Evolutionary conservation across 352 stramenopile genomes (phyloP), one percentile per base, ranked within the genome.

Genomic region (Lagenidium giganteum): DNA sequence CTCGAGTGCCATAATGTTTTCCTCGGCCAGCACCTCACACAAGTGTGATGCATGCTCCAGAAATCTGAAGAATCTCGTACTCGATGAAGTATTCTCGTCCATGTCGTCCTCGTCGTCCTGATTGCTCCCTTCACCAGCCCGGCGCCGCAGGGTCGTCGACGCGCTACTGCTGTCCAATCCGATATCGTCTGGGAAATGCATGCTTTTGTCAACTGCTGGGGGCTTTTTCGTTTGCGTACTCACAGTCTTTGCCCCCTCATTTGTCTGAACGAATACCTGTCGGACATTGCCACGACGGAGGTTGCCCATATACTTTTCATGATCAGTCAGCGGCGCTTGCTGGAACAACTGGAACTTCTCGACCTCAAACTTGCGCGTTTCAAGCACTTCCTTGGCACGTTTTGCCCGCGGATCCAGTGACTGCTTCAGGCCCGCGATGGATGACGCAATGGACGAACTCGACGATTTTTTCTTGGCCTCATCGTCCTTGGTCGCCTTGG

Each of bases 101-200:
- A 43, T 31, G 4, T 45, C 41, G 3, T 40, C 23, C 1, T 42
- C 30, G 1, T 50, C 37, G 0, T 51, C 25, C 8, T 45, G 24
- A 38, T 50, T 33, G 21, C 30, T 18, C 24, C 33, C 3, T 26
- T 31, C 9, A 32, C 30, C 14, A 32, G 21, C 16, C 32, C 7
- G 5, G 25, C 9, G n/a, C 37, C 18, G 33, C 13, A 36, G 36
- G 41, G 38, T 35, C 48, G 39, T 39, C 3, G 51, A 57, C 8
- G 59, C 28, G 9, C 51, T 64, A 26, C 5, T 21, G 5, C 4
- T 42, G 3, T 83, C 76, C n/a, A 83, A 46, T 8, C 77, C 77
- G 4, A 86, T 71, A n/a, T 89, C 73, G 26, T 89, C 77, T 0
- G 77, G 77, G 18, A 86, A 89, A 26, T 83, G 69, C 73, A 85